These are phyloP conservation scores for Trichoderma semiorbis DNA, from an alignment of 2,329 filamentous ascomycete species.

Conservation along the genomic window DNA sequence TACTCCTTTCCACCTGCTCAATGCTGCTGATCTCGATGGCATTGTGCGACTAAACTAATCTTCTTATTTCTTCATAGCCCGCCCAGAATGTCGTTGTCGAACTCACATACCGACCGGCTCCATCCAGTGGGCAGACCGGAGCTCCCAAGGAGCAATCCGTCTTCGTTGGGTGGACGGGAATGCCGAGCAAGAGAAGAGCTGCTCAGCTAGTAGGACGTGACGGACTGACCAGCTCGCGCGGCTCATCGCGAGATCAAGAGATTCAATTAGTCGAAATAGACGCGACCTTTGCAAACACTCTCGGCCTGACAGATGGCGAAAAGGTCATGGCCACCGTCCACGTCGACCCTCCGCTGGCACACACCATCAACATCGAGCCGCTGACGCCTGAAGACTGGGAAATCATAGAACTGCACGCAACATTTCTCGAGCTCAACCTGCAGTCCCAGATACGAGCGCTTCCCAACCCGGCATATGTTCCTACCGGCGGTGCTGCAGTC, in stretches of 20 bases:
- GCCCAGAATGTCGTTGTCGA: conserved; percentile 97
- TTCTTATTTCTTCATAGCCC: conserved; percentile 51
- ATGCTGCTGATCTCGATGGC: background rate
- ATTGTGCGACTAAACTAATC: background rate
- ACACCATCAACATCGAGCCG: conserved; percentile 96
- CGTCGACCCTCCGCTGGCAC: conserved; percentile 82
- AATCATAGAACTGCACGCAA: conserved; percentile 95
- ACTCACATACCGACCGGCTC: conserved; percentile 64
- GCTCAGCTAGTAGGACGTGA: conserved; percentile 71
- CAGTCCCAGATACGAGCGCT: conserved; percentile 88
- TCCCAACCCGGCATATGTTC: conserved; percentile 72
- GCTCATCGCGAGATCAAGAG: conserved; percentile 69
- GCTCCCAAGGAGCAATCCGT: conserved; percentile 62
- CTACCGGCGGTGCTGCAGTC: conserved; percentile 47
- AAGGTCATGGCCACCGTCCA: conserved; percentile 73
- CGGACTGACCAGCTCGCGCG: conserved; percentile 60
- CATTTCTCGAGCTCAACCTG: conserved; percentile 91
- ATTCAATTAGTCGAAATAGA: conserved; percentile 79
- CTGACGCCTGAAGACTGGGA: conserved; percentile 96
- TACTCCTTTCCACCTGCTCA: background rate
- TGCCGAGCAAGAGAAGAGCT: conserved; percentile 85
- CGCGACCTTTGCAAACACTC: conserved; percentile 71
- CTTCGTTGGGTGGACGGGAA: conserved; percentile 94
- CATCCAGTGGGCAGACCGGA: conserved; percentile 43
- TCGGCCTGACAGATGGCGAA: conserved; percentile 77